Evolutionary conservation across 768 basidiomycete genomes (phyloP), one percentile per base, ranked within the genome.

Genomic region (Termitomyces sp.): DNA sequence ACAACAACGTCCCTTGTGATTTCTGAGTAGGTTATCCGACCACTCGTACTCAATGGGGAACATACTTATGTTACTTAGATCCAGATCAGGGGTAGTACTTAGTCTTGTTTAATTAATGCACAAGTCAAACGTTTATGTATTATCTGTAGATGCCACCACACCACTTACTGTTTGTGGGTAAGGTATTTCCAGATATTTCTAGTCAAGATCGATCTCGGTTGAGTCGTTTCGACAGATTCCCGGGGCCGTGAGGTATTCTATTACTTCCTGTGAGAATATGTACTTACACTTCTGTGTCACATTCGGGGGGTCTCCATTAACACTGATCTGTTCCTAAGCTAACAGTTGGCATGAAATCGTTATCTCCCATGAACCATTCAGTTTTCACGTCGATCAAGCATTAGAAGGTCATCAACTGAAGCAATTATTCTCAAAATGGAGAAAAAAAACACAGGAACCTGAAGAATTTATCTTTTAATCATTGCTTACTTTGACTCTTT

Each of bases 31-130:
- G n/a, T n/a, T n/a, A n/a, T n/a, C n/a, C n/a, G n/a, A n/a, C n/a
- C n/a, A n/a, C n/a, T n/a, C n/a, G n/a, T n/a, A n/a, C n/a, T n/a
- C n/a, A n/a, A n/a, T n/a, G n/a, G n/a, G n/a, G n/a, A n/a, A n/a
- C n/a, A n/a, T n/a, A n/a, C n/a, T n/a, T n/a, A n/a, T n/a, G 31
- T 7, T 32, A 27, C 16, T 39, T 52, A 23, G 23, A 16, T 47
- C 44, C 31, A 54, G 41, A 53, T 50, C 56, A 57, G 47, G 52
- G 56, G 29, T 39, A 32, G 15, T 7, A 23, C n/a, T n/a, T n/a
- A n/a, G 10, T 13, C 25, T 50, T 42, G 29, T 47, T 42, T 25
- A 42, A 50, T 41, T 52, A 43, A 52, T 31, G 23, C 47, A 53
- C 40, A 40, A 40, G 39, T 40, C 16, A 12, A n/a, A n/a, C n/a